Percentiles rank a stretch among this genome's conserved stretches.
phyloP scores from a whole-genome alignment of 2,329 filamentous ascomycete genomes.

The Cladophialophora bantiana region DNA sequence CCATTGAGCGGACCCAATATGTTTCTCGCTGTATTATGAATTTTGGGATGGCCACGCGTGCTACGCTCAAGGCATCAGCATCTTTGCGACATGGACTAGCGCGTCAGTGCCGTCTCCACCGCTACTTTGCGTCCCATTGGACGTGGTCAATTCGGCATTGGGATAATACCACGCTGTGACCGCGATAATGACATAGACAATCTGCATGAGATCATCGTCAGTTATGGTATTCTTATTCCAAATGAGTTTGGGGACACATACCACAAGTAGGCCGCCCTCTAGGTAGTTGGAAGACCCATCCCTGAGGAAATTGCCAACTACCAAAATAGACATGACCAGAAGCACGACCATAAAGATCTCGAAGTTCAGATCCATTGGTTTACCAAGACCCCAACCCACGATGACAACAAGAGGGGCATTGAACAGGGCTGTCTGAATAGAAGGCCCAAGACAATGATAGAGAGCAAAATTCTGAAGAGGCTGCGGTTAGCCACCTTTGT shows the following conservation, averaged over 20 bases:
- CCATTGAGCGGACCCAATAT: neutral
- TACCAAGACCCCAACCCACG: constrained; percentile 78
- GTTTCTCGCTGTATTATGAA: neutral
- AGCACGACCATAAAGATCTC: constrained; percentile 85
- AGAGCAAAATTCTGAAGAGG: constrained; percentile 73
- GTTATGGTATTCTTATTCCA: neutral
- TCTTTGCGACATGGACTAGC: constrained; percentile 25
- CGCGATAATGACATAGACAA: constrained; percentile 69
- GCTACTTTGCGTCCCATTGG: constrained; percentile 31
- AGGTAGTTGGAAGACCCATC: constrained; percentile 92
- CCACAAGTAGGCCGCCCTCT: constrained; percentile 80
- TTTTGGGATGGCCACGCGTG: neutral
- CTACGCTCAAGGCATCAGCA: constrained; percentile 28
- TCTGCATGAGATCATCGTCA: constrained; percentile 21
- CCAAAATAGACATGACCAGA: constrained; percentile 81
- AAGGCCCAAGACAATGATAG: constrained; percentile 84
- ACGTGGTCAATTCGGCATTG: constrained; percentile 49
- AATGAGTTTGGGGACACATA: constrained; percentile 43
- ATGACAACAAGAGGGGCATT: constrained; percentile 85
- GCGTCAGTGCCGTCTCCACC: constrained; percentile 25
- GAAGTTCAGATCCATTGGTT: constrained; percentile 79
- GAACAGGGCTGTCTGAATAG: constrained; percentile 86
- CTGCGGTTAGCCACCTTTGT: constrained; percentile 14
- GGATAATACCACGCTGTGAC: constrained; percentile 69
- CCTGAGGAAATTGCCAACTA: constrained; percentile 84